Conservation (phyloP, 2,329 filamentous ascomycete species). For the Exserohilum rostratum region DNA sequence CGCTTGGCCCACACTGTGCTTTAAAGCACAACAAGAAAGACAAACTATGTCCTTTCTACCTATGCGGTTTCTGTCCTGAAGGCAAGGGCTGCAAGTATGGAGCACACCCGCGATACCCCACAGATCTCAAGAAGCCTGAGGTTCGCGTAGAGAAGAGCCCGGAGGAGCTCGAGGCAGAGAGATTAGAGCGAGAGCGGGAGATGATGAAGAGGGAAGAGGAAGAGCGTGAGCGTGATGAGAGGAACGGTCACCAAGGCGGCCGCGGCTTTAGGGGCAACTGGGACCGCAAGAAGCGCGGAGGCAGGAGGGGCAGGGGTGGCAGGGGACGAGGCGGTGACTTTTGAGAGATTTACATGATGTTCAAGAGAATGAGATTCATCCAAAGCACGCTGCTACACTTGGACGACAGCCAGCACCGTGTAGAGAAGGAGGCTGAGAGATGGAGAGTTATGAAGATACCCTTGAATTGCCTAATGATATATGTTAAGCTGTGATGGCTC, state of each 20-base stretch:
- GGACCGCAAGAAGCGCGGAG: slow-evolving; percentile 43
- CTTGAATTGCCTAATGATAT: no score
- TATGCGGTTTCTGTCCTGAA: slow-evolving; percentile 94
- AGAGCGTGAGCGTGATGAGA: slow-evolving; percentile 48
- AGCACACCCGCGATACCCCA: slow-evolving; percentile 82
- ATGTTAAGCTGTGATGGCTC: no score
- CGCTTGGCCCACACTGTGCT: slow-evolving; percentile 82
- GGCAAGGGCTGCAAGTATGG: slow-evolving; percentile 77
- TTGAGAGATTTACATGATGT: not conserved
- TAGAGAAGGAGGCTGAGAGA: no score
- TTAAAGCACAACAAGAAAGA: slow-evolving; percentile 83
- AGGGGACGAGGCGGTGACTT: slow-evolving; percentile 31
- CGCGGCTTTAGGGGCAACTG: slow-evolving; percentile 43
- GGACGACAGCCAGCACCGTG: no score
- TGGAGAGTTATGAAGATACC: no score
- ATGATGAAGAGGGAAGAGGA: slow-evolving; percentile 50
- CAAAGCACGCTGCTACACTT: no score
- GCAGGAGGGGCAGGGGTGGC: slow-evolving; percentile 30
- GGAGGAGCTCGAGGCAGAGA: slow-evolving; percentile 69
- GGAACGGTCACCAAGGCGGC: slow-evolving; percentile 38
- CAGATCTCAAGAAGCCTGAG: slow-evolving; percentile 67
- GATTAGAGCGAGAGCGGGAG: slow-evolving; percentile 56
- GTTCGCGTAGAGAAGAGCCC: slow-evolving; percentile 72
- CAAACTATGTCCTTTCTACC: slow-evolving; percentile 80
- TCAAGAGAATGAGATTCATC: not conserved